A percentile compares a stretch with the other conserved stretches of the same genome.
Conservation (phyloP, 2,329 filamentous ascomycete species). For the Ophiocordyceps sinensis region DNA sequence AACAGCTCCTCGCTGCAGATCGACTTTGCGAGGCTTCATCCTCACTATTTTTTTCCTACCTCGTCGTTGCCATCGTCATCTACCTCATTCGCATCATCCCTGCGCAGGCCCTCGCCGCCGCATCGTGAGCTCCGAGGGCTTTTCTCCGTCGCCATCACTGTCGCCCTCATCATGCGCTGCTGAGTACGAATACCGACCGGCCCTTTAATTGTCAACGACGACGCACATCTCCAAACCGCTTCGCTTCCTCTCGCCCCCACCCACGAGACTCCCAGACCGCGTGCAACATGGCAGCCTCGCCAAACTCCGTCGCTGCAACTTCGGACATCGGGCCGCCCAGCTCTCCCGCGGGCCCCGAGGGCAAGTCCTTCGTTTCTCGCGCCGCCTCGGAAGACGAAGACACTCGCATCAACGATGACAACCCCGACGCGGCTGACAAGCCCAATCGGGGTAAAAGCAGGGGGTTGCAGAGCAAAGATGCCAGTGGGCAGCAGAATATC, state of each 20-base stretch:
- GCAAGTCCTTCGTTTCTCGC: slow-evolving; percentile 32
- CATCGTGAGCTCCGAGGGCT: not conserved
- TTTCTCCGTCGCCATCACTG: not conserved
- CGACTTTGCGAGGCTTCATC: not conserved
- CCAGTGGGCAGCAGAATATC: slow-evolving; percentile 23
- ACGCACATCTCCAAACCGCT: not conserved
- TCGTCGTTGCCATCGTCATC: not conserved
- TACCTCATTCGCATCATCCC: not conserved
- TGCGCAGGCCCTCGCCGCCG: not conserved
- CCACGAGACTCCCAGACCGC: not conserved
- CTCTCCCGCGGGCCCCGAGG: slow-evolving; percentile 27
- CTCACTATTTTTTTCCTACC: not conserved
- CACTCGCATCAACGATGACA: slow-evolving; percentile 25
- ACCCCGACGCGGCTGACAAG: slow-evolving; percentile 28
- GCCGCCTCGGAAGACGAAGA: slow-evolving; percentile 33
- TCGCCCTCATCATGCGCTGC: not conserved
- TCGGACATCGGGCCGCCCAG: slow-evolving; percentile 32
- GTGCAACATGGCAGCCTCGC: slow-evolving; percentile 24
- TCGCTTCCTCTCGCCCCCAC: no score
- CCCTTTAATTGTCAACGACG: not conserved
- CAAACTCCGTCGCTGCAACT: slow-evolving; percentile 23
- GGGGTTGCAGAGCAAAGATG: slow-evolving; percentile 18
- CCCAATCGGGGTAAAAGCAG: slow-evolving; percentile 20
- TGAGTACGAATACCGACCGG: not conserved
- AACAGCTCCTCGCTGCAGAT: not conserved